phyloP scores from a whole-genome alignment of 768 basidiomycete genomes.

The Tephrocybe rancida region DNA sequence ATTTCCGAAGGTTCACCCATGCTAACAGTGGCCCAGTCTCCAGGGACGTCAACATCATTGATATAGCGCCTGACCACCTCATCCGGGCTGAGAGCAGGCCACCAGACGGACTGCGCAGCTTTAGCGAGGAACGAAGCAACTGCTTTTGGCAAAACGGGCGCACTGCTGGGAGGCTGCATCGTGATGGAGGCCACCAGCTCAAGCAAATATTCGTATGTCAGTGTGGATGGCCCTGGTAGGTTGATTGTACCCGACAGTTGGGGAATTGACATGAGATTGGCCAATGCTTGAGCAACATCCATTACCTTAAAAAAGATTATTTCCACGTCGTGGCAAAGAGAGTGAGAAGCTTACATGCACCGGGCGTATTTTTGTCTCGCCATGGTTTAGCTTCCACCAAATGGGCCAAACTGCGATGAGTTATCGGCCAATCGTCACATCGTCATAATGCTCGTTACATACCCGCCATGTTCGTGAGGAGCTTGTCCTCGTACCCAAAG shows the following conservation, averaged over 20 bases:
- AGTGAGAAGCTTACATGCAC: slow-evolving; percentile 70
- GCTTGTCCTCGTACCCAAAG: slow-evolving; percentile 95
- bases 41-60: slow-evolving; percentile 72
- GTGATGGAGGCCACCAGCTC: slow-evolving; percentile 81
- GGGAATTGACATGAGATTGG: slow-evolving; percentile 69
- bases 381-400: slow-evolving; percentile 93
- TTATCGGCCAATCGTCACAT: slow-evolving; percentile 13
- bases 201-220: slow-evolving; percentile 81
- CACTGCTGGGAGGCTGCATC: slow-evolving; percentile 70
- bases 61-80: slow-evolving; percentile 89
- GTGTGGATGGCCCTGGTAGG: slow-evolving; percentile 87
- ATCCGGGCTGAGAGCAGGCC: slow-evolving; percentile 90
- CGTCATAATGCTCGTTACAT: slow-evolving; percentile 33
- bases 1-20: slow-evolving; percentile 77
- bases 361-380: slow-evolving; percentile 84
- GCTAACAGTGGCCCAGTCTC: slow-evolving; percentile 84
- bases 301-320: slow-evolving; percentile 59
- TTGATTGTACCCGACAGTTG: slow-evolving; percentile 69
- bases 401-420: slow-evolving; percentile 75
- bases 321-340: slow-evolving; percentile 21
- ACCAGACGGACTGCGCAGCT: slow-evolving; percentile 75
- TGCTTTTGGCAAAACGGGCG: slow-evolving; percentile 75
- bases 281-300: slow-evolving; percentile 91
- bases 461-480: slow-evolving; percentile 92
- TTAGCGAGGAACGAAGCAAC: slow-evolving; percentile 67